Base-by-base conservation (phyloP, 345 rosid genomes). In the Populus pruinosa region DNA sequence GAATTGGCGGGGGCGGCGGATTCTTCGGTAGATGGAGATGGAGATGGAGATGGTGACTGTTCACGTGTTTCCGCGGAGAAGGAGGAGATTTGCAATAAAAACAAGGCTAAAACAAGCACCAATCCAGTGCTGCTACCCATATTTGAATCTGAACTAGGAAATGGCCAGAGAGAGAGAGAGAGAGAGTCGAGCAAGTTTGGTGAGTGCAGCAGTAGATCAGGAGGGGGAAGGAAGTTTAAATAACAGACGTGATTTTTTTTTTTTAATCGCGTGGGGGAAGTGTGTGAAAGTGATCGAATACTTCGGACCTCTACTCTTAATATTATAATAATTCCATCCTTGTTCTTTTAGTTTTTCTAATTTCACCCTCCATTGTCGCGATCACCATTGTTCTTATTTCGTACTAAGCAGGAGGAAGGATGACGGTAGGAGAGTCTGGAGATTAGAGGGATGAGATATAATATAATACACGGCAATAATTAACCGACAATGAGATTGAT, bases 21-120 rank as follows among this genome's bases (percentile, higher is more conserved):
- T 8, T 14, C 66, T 7, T 75, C 59, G 6, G 83, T 69, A 12
- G 72, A 71, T 1, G 85, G 74, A 59, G 71, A 29, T 1, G 85
- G 74, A 59, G 71, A 29, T 1, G 72, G 79, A n/a, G 64, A 55
- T 0, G 64, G 67, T 1, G 61, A 53, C 8, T 17, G 61, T 63
- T 80, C 80, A 8, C 84, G 50, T 49, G 70, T 70, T 6, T 23
- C 29, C 43, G 88, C 78, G 69, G 6, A n/a, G 67, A 2, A 29
- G 16, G 43, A 35, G 11, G 41, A 38, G 77, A 25, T 23, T 11
- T 43, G 75, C 20, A 65, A 21, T 7, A 5, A 59, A 4, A n/a
- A 17, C 35, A 65, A 43, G 18, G 59, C 66, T 6, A 49, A 36
- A 47, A 31, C 64, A 59, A 59, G 2, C 23, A 25, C 2, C 10